Conservation (phyloP, 768 basidiomycete genomes). For the Rhodotorula graminis region DNA sequence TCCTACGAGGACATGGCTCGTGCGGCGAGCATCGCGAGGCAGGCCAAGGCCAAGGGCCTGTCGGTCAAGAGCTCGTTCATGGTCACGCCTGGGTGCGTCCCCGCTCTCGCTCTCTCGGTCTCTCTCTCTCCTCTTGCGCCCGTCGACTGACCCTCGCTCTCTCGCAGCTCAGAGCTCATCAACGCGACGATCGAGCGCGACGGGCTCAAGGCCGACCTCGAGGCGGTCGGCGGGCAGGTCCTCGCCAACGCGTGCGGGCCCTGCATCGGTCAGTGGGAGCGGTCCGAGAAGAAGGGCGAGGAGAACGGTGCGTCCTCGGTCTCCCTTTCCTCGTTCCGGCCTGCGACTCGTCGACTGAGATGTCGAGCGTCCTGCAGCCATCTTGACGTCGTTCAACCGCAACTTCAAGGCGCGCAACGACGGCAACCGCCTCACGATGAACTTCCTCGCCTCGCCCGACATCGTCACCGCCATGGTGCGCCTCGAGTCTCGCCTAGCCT, state of each 20-base stretch:
- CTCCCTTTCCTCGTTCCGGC: slow-evolving; percentile 12
- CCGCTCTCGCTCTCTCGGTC: not conserved
- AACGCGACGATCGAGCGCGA: slow-evolving; percentile 96
- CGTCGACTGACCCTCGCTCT: not conserved
- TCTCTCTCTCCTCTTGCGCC: too few species aligned
- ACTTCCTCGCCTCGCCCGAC: slow-evolving; percentile 95
- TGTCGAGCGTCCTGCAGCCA: slow-evolving; percentile 57
- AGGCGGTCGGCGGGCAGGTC: slow-evolving; percentile 88
- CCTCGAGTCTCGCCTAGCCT: not conserved
- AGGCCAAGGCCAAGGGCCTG: slow-evolving; percentile 79
- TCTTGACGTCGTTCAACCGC: slow-evolving; percentile 94
- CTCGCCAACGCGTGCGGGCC: slow-evolving; percentile 98
- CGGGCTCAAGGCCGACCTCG: slow-evolving; percentile 69
- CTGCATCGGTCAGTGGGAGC: slow-evolving; percentile 99
- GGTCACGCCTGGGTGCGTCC: slow-evolving; percentile 49
- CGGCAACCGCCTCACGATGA: slow-evolving; percentile 77
- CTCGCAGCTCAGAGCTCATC: slow-evolving; percentile 75
- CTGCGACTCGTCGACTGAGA: not conserved
- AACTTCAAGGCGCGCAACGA: slow-evolving; percentile 95
- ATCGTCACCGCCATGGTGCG: slow-evolving; percentile 70
- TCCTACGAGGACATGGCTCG: slow-evolving; percentile 81
- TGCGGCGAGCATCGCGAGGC: slow-evolving; percentile 82
- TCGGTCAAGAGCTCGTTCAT: slow-evolving; percentile 56
- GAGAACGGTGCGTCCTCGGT: slow-evolving; percentile 66
- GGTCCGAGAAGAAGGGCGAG: slow-evolving; percentile 74